phyloP scores from a whole-genome alignment of 2,329 filamentous ascomycete species.

The Rutstroemia sp. region DNA sequence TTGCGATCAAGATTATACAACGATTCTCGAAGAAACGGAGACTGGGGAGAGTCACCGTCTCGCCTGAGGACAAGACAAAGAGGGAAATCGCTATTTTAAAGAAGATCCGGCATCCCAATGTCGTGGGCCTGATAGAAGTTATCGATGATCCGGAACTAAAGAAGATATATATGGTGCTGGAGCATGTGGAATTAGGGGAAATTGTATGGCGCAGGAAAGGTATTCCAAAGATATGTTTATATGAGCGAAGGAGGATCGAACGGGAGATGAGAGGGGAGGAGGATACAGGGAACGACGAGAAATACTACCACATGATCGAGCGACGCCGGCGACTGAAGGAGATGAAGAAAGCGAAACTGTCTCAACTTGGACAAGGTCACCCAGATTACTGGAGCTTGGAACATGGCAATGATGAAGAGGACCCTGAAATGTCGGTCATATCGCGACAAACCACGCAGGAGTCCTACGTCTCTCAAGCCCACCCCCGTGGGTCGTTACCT shows the following conservation, averaged over 20 bases:
- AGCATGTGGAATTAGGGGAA: slow-evolving; percentile 90
- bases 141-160: slow-evolving; percentile 94
- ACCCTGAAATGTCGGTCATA: slow-evolving; percentile 28
- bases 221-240: slow-evolving; percentile 70
- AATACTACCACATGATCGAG: slow-evolving; percentile 51
- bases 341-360: slow-evolving; percentile 48
- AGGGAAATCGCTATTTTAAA: slow-evolving; percentile 97
- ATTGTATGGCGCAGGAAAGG: slow-evolving; percentile 91
- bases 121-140: slow-evolving; percentile 90
- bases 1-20: slow-evolving; percentile 98
- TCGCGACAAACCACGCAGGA: slow-evolving; percentile 24
- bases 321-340: slow-evolving; percentile 51
- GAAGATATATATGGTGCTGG: slow-evolving; percentile 97
- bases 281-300: slow-evolving; percentile 49
- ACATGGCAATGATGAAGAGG: slow-evolving; percentile 56
- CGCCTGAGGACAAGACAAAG: slow-evolving; percentile 74
- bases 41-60: slow-evolving; percentile 71
- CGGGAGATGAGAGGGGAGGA: slow-evolving; percentile 56
- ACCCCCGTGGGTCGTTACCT: slow-evolving; percentile 13
- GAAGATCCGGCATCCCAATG: slow-evolving; percentile 95
- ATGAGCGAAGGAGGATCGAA: slow-evolving; percentile 76
- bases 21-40: slow-evolving; percentile 89
- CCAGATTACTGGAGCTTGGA: slow-evolving; percentile 79
- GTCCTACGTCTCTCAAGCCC: slow-evolving; percentile 16
- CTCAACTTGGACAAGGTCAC: slow-evolving; percentile 39